A percentile compares a stretch with the other conserved stretches of the same genome.
phyloP scores from a whole-genome alignment of 2,329 filamentous ascomycete species.

The Diaporthe sp. region DNA sequence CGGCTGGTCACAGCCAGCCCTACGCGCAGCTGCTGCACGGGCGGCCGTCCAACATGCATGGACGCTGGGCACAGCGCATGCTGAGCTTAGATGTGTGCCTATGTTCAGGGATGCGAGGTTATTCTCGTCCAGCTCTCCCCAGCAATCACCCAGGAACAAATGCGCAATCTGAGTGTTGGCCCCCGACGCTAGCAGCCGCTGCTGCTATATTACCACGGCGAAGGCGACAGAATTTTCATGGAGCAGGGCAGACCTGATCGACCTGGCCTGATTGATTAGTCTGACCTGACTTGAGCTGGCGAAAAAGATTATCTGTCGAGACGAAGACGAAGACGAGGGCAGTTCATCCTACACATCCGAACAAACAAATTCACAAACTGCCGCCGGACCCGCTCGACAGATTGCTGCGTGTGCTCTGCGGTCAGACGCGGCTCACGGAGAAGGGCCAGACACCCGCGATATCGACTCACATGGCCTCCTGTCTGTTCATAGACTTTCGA shows the following conservation, averaged over 20 bases:
- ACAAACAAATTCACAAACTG: slow-evolving; percentile 8
- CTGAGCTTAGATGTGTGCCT: slow-evolving; percentile 13
- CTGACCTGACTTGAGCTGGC: background rate
- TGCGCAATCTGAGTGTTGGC: slow-evolving; percentile 25
- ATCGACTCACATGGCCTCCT: slow-evolving; percentile 29
- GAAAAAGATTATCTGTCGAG: background rate
- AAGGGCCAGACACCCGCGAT: slow-evolving; percentile 14
- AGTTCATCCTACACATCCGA: background rate
- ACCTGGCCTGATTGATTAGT: background rate
- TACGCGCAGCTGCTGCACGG: slow-evolving; percentile 10
- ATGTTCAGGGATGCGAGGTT: slow-evolving; percentile 27
- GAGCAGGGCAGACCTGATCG: background rate
- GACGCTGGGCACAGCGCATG: background rate
- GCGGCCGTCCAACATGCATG: slow-evolving; percentile 13
- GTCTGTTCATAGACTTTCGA: slow-evolving; percentile 30
- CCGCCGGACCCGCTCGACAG: slow-evolving; percentile 11
- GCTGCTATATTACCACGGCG: background rate
- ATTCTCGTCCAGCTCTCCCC: slow-evolving; percentile 26
- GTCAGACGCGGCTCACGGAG: slow-evolving; percentile 13
- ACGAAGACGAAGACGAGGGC: background rate
- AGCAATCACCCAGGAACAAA: slow-evolving; percentile 15
- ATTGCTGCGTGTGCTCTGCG: background rate
- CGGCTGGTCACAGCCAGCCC: slow-evolving; percentile 31
- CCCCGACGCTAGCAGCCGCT: slow-evolving; percentile 25
- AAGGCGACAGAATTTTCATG: slow-evolving; percentile 15